These are phyloP conservation scores for Xylona heveae DNA, from an alignment of 495 filamentous ascomycete genomes.

Conservation along the genomic window DNA sequence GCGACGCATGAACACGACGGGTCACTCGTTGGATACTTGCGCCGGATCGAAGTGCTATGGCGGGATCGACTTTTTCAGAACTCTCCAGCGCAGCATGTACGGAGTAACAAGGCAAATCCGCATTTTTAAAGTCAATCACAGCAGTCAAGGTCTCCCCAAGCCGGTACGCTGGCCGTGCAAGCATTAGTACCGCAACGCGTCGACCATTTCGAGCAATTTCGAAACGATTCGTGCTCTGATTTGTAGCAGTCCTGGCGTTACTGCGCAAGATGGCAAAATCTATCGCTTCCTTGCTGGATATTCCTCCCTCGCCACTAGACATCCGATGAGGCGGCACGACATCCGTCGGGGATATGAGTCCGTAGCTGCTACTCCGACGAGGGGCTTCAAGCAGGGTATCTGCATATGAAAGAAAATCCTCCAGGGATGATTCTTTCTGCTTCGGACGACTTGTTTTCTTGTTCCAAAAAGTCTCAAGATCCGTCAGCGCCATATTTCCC, in stretches of 20 bases:
- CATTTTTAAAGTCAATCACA: constrained; percentile 57
- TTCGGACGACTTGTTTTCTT: constrained; percentile 1
- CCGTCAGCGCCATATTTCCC: no score
- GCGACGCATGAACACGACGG: constrained; percentile 50
- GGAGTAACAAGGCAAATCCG: constrained; percentile 59
- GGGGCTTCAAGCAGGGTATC: constrained; percentile 53
- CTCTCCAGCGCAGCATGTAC: constrained; percentile 58
- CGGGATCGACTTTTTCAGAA: constrained; percentile 52
- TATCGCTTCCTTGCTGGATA: constrained; percentile 63
- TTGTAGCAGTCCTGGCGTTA: constrained; percentile 35
- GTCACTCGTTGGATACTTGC: constrained; percentile 73
- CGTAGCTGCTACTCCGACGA: constrained; percentile 27
- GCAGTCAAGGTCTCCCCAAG: constrained; percentile 71
- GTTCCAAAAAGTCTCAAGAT: no score
- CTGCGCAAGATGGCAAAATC: constrained; percentile 73
- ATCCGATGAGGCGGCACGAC: constrained; percentile 29
- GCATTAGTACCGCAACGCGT: constrained; percentile 67
- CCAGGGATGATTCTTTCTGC: constrained; percentile 13
- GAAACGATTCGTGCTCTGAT: constrained; percentile 65
- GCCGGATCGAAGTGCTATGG: constrained; percentile 62
- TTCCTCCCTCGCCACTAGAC: constrained; percentile 25
- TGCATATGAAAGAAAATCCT: constrained; percentile 57
- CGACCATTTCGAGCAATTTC: constrained; percentile 79
- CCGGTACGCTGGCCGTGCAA: constrained; percentile 78
- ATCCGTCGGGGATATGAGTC: constrained; percentile 49